Conservation (phyloP, 2,329 filamentous ascomycete genomes). For the Alternaria viburni region DNA sequence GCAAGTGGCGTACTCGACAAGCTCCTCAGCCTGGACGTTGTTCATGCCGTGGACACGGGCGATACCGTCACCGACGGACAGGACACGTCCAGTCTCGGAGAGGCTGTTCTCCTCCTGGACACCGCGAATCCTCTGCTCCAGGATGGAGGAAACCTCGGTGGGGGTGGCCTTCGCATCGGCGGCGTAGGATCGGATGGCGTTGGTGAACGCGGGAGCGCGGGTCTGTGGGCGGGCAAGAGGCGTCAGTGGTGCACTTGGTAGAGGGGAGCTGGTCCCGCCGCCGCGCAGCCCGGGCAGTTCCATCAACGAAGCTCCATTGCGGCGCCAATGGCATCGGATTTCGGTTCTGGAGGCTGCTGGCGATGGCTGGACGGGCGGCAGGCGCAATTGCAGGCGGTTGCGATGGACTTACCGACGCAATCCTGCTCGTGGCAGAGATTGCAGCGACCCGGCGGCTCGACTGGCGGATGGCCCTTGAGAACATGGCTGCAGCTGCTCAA, state of each 20-base stretch:
- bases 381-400: slow-evolving; percentile 50
- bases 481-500: slow-evolving; percentile 71
- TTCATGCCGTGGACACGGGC: slow-evolving; percentile 99
- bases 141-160: slow-evolving; percentile 98
- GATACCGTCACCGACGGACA: slow-evolving; percentile 99
- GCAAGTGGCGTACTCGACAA: slow-evolving; percentile 84
- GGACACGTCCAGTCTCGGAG: slow-evolving; percentile 97
- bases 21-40: slow-evolving; percentile 99
- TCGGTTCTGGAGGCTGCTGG: slow-evolving; percentile 42
- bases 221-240: slow-evolving; percentile 66
- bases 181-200: slow-evolving; percentile 84
- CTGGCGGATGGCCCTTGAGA: slow-evolving; percentile 97
- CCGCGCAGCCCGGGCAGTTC: slow-evolving; percentile 50
- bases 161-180: slow-evolving; percentile 92
- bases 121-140: slow-evolving; percentile 98
- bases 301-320: slow-evolving; percentile 46
- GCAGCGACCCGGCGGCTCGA: slow-evolving; percentile 93
- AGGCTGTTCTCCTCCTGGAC: slow-evolving; percentile 96
- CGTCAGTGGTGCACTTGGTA: slow-evolving; percentile 52
- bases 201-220: slow-evolving; percentile 82
- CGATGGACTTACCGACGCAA: slow-evolving; percentile 86
- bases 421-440: slow-evolving; percentile 89
- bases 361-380: slow-evolving; percentile 44
- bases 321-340: slow-evolving; percentile 43
- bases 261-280: slow-evolving; percentile 40